Evolutionary conservation across 257 asterid genomes (phyloP).

Genomic region (Prunella vulgaris): DNA sequence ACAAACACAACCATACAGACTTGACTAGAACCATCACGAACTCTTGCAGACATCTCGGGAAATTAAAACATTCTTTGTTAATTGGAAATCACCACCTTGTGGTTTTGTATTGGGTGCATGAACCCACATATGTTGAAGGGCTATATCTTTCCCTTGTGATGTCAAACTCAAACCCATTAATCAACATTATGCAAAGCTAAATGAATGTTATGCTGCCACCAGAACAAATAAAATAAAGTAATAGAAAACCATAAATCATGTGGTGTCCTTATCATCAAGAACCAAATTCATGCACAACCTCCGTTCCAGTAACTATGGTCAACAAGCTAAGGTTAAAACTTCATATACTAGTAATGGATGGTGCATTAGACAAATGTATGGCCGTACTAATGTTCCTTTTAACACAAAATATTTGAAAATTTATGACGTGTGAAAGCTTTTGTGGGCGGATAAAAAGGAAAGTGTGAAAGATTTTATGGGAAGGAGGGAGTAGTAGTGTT

Average conservation of each 20-base stretch:
- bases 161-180: not conserved
- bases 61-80: not conserved
- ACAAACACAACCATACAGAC: too few relatives aligned
- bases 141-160: conserved; percentile 2
- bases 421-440: too few relatives aligned
- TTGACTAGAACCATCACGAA: conserved; percentile 19
- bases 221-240: not conserved
- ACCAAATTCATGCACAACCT: conserved; percentile 10
- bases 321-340: not conserved
- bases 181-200: not conserved
- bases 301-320: not conserved
- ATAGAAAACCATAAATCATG: not conserved
- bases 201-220: conserved; percentile 7
- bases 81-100: conserved; percentile 1
- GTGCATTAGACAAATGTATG: not conserved
- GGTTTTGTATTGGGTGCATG: conserved; percentile 7
- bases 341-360: not conserved
- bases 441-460: too few relatives aligned
- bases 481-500: not conserved
- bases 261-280: conserved; percentile 8
- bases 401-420: too few relatives aligned
- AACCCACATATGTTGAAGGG: not conserved
- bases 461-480: too few relatives aligned
- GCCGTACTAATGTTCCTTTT: too few relatives aligned
- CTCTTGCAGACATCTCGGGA: not conserved